Evolutionary conservation across 2,329 filamentous ascomycete species (phyloP), one percentile per base, ranked within the genome.

Genomic region (Ophioceras dolichostomum): DNA sequence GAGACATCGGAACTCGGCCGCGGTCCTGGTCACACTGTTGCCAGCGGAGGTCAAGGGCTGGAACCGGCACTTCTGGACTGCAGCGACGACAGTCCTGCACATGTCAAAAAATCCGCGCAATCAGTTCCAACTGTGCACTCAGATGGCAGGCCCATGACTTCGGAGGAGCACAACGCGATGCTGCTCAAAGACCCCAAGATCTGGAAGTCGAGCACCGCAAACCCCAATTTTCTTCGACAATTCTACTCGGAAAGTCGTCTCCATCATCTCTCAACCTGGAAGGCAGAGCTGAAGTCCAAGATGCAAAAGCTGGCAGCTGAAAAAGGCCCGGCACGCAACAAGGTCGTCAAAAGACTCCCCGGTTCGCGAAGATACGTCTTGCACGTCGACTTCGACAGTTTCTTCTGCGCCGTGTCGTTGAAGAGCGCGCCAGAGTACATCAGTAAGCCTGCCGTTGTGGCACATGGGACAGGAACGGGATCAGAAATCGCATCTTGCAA

Each of bases 401-500:
- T 98, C 61, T 98, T 98, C 58, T 94, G 88, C 41, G 85, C 93
- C 0, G 85, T 98, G 0, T 95, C 91, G 1, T 53, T 76, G 12
- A 86, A 87, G 48, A 82, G 77, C 38, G 68, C 78, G 18, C 87
- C 89, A 0, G 76, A 93, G 16, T 79, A 75, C 42, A 64, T 68
- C 28, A 78, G 83, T 36, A 89, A 87, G 51, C 91, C 93, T 0
- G 77, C 82, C 2, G 91, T 84, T 1, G 83, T 98, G 24, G 89
- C 91, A 4, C 91, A 98, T 52, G 83, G 89, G 4, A 73, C 71
- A 32, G 89, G 89, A 0, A 76, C 74, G 18, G 86, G 85, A 1
- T 94, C 89, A 0, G 91, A 98, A 53, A 96, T 98, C 50, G 91
- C 91, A 17, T 95, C 88, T 45, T 98, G 91, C 60, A 98, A 98